These are phyloP conservation scores for Adansonia gregorii DNA, from an alignment of 441 rosid species.

Conservation along the genomic window DNA sequence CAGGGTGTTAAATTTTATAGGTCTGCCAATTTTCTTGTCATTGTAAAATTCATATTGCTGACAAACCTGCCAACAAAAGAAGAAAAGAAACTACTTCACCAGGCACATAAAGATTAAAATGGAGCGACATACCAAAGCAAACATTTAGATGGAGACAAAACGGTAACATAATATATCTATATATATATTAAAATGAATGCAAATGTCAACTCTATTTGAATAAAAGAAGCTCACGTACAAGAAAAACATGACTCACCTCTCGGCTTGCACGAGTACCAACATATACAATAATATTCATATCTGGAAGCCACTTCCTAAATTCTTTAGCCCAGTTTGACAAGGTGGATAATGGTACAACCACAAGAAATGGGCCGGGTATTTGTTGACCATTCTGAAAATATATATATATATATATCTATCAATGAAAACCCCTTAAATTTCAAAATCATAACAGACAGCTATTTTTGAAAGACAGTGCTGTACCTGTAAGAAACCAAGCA, in stretches of 20 bases:
- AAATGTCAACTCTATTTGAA: conserved; percentile 8
- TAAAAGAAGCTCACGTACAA: conserved; percentile 1
- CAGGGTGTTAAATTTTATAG: conserved; percentile 86
- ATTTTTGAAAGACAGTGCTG: conserved; percentile 21
- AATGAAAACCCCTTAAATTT: conserved; percentile 22
- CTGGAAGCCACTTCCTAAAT: conserved; percentile 99
- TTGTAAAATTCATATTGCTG: conserved; percentile 95
- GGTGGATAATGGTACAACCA: conserved; percentile 97
- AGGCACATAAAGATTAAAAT: neutral
- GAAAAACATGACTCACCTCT: conserved; percentile 64
- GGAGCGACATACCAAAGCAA: neutral
- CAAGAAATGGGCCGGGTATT: conserved; percentile 98
- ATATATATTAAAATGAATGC: neutral
- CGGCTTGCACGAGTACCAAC: conserved; percentile 99
- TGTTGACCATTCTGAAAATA: conserved; percentile 83
- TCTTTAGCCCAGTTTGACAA: conserved; percentile 99
- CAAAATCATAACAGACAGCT: conserved; percentile 8
- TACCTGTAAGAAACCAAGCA: conserved; percentile 99
- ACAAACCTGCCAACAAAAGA: conserved; percentile 70
- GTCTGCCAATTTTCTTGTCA: conserved; percentile 81
- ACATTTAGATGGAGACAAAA: neutral
- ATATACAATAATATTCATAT: conserved; percentile 88
- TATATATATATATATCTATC: conserved; percentile 3
- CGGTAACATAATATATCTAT: neutral
- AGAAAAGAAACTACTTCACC: neutral